Evolutionary conservation across 441 rosid genomes (phyloP), one percentile per base, ranked within the genome.

Genomic region (Bruguiera hainesii): DNA sequence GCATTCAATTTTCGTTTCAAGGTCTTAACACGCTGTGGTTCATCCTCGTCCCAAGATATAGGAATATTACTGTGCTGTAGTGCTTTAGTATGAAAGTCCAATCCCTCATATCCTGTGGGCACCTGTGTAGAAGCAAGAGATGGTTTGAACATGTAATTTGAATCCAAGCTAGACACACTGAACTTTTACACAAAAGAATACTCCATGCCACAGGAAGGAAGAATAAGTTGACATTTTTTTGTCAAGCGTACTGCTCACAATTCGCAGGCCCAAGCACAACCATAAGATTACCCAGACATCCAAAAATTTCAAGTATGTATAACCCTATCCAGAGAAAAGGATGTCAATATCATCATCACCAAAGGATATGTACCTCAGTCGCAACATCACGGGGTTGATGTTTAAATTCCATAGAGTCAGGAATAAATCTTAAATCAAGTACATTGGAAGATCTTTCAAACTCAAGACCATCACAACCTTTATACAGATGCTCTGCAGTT

Each of bases 1-100:
- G 84, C 82, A 57, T 81, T 88, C 68, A 89, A 84, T 75, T 85
- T 88, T 75, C 82, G 84, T 42, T 83, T 88, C 79, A 94, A 81
- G 60, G 95, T 86, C 82, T 83, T 94, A 20, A 75, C 75, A n/a
- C 98, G 96, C 49, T 90, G 86, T 2, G 97, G 98, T 75, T 91
- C 97, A 85, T 94, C 99, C 61, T 90, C 98, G 81, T 91, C 98
- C 98, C 99, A 94, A 33, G 97, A 69, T 57, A 88, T 80, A 61
- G 84, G 73, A 69, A 90, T 83, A 73, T 79, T 87, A 72, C 96
- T 94, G 76, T 88, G 78, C 78, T 91, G 99, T 75, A 91, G 79
- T 23, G 94, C 96, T 79, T 81, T 87, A 30, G 92, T 88, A 35
- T 85, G 87, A 76, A 89, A 94, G 73, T 91, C 85, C 68, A 85